Evolutionary conservation across 768 basidiomycete species (phyloP).

Genomic region (Auricularia heimuer): DNA sequence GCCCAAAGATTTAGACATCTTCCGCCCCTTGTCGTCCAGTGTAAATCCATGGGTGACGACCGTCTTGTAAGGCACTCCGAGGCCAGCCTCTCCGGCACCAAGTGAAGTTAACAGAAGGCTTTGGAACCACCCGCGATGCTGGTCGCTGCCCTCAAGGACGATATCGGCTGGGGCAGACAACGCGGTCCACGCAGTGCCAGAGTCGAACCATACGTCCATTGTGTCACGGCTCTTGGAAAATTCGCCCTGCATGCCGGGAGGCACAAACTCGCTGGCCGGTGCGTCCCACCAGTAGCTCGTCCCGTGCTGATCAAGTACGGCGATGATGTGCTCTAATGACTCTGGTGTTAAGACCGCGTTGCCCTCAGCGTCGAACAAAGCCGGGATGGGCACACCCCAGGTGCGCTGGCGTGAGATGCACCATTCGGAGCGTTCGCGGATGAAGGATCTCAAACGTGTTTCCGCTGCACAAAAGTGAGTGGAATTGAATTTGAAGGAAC

Average conservation of each 20-base stretch:
- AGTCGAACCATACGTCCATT: constrained; percentile 99
- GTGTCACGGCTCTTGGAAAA: constrained; percentile 73
- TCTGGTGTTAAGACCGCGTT: constrained; percentile 52
- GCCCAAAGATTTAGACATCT: constrained; percentile 97
- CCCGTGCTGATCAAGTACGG: constrained; percentile 62
- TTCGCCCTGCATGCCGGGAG: constrained; percentile 43
- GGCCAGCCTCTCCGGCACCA: constrained; percentile 19
- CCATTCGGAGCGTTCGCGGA: constrained; percentile 90
- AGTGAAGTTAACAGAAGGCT: constrained; percentile 82
- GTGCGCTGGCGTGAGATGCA: constrained; percentile 96
- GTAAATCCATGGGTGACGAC: constrained; percentile 97
- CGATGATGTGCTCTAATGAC: constrained; percentile 66
- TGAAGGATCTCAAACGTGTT: constrained; percentile 79
- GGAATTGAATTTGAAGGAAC: neutral
- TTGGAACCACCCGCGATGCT: constrained; percentile 99
- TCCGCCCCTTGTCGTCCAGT: constrained; percentile 77
- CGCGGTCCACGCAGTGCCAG: constrained; percentile 89
- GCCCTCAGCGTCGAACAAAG: constrained; percentile 61
- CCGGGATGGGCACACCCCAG: constrained; percentile 96
- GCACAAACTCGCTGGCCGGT: constrained; percentile 71
- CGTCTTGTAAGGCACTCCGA: constrained; percentile 55
- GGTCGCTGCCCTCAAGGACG: constrained; percentile 91
- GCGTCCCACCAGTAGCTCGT: constrained; percentile 90
- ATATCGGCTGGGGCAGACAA: constrained; percentile 60
- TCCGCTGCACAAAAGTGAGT: constrained; percentile 42